Evolutionary conservation across 148 eudicot genomes (phyloP).

Genomic region (Silene conica): DNA sequence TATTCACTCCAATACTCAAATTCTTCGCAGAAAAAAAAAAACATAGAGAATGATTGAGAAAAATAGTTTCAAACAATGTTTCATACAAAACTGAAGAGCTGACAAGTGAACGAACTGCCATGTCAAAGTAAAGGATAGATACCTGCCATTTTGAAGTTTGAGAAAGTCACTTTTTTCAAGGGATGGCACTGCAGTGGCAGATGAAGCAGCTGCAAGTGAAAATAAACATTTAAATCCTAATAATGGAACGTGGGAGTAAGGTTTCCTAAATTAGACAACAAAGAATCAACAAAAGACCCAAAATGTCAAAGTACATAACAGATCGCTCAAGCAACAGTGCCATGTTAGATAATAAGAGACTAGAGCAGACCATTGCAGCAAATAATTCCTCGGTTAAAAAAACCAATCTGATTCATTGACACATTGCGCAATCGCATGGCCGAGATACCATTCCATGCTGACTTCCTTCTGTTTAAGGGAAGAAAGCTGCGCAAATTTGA

Average conservation of each 20-base stretch:
- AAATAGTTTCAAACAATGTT: not conserved
- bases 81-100: not conserved
- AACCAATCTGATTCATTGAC: conserved; percentile 46
- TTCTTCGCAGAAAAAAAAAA: not conserved
- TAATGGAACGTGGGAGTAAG: not conserved
- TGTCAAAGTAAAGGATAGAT: conserved; percentile 6
- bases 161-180: conserved; percentile 68
- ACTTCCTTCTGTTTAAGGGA: conserved; percentile 62
- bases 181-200: conserved; percentile 41
- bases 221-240: conserved; percentile 3
- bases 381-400: conserved; percentile 55
- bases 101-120: not conserved
- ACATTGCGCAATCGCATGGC: conserved; percentile 60
- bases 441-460: conserved; percentile 59
- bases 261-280: not conserved
- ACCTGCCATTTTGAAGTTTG: conserved; percentile 99
- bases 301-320: conserved; percentile 3
- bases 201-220: conserved; percentile 65
- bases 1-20: too few relatives aligned
- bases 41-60: not conserved
- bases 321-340: conserved; percentile 23
- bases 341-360: conserved; percentile 45
- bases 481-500: conserved; percentile 55
- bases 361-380: conserved; percentile 96
- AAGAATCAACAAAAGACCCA: conserved; percentile 1